Evolutionary conservation across 2,329 filamentous ascomycete species (phyloP), one percentile per base, ranked within the genome.

Genomic region (Xylariaceae sp.): DNA sequence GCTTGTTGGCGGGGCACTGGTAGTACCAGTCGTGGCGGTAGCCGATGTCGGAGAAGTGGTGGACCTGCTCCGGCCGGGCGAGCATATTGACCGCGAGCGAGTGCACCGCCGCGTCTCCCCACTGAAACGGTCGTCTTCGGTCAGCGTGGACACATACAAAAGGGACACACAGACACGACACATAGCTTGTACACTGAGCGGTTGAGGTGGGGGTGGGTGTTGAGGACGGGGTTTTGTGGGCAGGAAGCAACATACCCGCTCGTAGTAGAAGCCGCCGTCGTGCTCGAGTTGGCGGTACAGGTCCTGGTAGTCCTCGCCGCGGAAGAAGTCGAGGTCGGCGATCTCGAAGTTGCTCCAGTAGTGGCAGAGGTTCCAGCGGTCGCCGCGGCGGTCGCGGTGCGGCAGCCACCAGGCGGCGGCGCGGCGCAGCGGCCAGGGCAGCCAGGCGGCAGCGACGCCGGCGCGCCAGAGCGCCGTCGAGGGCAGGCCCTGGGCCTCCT

Each of bases 311-410:
- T 50, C 49, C 18, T 46, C 45, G 15, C 54, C 49, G 9, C 63
- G 55, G 47, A 64, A 67, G 35, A 65, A 64, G 33, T 65, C 62
- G 38, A 67, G 53, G 35, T 63, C 54, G 16, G 61, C 64, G 38
- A 67, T 66, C 44, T 67, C 64, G 32, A 67, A 67, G 35, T 67
- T 67, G 37, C 60, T 64, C 64, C 64, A 67, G 42, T 66, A 67
- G 37, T 67, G 64, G 39, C 64, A 67, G 19, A 58, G 43, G 43
- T 59, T 66, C 63, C 63, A 67, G 13, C 45, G 40, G 39, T 67
- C 63, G 12, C 63, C 63, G 19, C 53, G 37, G 5, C 47, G 42
- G 37, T 65, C 58, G 29, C 59, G 56, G 39, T 65, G 57, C 11
- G 58, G 51, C 28, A 63, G 51, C 47, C 51, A 56, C 47, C 51